Percentiles rank a stretch among this genome's conserved stretches.
These are phyloP conservation scores for Boletales sp. DNA, from an alignment of 768 basidiomycete species.

Conservation along the genomic window DNA sequence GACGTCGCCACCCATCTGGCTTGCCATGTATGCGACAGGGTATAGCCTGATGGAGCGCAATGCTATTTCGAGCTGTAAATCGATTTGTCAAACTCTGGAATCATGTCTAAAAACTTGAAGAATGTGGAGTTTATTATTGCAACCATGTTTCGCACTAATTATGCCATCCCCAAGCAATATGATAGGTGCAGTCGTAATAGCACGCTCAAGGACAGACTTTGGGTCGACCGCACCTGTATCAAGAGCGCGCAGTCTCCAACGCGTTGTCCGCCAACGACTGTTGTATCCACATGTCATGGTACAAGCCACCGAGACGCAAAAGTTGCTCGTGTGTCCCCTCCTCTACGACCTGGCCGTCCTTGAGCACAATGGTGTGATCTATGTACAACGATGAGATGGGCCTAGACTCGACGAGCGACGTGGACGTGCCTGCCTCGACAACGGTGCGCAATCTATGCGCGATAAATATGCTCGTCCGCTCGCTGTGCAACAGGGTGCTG, in stretches of 20 bases:
- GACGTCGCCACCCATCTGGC: slow-evolving; percentile 3
- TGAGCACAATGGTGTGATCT: slow-evolving; percentile 93
- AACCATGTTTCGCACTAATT: too few relatives aligned
- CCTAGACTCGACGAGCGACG: background rate
- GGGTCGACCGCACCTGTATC: background rate
- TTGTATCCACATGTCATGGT: slow-evolving; percentile 79
- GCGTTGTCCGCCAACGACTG: slow-evolving; percentile 48
- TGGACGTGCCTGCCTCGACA: slow-evolving; percentile 73
- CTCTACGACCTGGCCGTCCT: slow-evolving; percentile 87
- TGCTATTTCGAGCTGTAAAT: too few relatives aligned
- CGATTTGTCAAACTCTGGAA: too few relatives aligned
- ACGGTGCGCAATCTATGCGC: slow-evolving; percentile 90
- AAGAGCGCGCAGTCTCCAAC: slow-evolving; percentile 9
- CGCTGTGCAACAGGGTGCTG: slow-evolving; percentile 64
- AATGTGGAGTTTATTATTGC: too few relatives aligned
- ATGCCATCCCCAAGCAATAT: too few relatives aligned
- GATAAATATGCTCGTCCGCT: slow-evolving; percentile 93
- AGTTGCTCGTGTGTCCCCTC: slow-evolving; percentile 92
- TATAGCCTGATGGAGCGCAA: background rate
- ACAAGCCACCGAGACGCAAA: slow-evolving; percentile 64
- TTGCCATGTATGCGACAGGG: slow-evolving; percentile 1
- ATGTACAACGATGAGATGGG: background rate
- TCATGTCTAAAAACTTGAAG: too few relatives aligned
- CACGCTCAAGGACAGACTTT: too few relatives aligned
- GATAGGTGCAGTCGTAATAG: background rate